Conservation (phyloP, 768 basidiomycete species). For the Kwoniella europaea region DNA sequence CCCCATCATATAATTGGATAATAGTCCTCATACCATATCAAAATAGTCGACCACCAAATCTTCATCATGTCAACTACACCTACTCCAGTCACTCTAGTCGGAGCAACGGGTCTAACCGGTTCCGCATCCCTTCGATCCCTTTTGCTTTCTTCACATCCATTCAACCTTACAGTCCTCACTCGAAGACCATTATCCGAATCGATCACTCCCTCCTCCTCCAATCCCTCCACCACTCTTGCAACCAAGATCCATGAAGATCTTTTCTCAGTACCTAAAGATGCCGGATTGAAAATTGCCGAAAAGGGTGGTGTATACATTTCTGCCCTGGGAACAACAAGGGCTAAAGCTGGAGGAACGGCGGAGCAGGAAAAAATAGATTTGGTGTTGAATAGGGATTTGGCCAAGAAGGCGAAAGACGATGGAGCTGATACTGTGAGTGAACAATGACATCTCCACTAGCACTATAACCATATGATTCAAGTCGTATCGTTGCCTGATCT, state of each 20-base stretch:
- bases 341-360: constrained; percentile 42
- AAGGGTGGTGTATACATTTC: constrained; percentile 39
- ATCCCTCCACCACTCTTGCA: constrained; percentile 23
- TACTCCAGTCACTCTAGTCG: constrained; percentile 44
- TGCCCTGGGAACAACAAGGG: constrained; percentile 53
- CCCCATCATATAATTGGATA: background rate
- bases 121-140: constrained; percentile 35
- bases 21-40: background rate
- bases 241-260: constrained; percentile 36
- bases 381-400: constrained; percentile 49
- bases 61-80: constrained; percentile 16
- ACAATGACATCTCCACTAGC: background rate
- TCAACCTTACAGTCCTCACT: constrained; percentile 49
- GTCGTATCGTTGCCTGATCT: too few relatives aligned
- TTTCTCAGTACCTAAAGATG: constrained; percentile 14
- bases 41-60: background rate
- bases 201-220: constrained; percentile 7
- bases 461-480: too few relatives aligned
- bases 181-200: constrained; percentile 36
- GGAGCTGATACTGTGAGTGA: constrained; percentile 48
- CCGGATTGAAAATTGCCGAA: constrained; percentile 10
- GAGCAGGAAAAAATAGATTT: constrained; percentile 51
- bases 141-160: constrained; percentile 35
- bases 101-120: constrained; percentile 56
- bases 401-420: constrained; percentile 49